phyloP scores from a whole-genome alignment of 2,329 filamentous ascomycete species.

The Aspergillus pseudoviridinutans region DNA sequence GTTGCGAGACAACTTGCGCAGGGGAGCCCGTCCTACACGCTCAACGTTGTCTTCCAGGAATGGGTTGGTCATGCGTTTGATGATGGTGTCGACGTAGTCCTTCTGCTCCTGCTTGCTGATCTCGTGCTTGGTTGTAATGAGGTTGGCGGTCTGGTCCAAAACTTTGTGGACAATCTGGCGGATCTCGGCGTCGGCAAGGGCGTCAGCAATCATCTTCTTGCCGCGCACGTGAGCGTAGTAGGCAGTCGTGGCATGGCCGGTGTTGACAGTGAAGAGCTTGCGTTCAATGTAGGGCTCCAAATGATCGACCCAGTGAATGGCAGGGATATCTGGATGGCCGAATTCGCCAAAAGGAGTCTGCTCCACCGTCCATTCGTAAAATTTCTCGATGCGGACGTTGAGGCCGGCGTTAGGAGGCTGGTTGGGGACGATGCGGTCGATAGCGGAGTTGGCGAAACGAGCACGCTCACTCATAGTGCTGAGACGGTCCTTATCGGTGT shows the following conservation, averaged over 20 bases:
- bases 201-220: slow-evolving; percentile 85
- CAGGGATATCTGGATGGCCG: slow-evolving; percentile 70
- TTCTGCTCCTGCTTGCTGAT: slow-evolving; percentile 73
- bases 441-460: slow-evolving; percentile 93
- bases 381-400: slow-evolving; percentile 94
- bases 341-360: slow-evolving; percentile 72
- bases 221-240: slow-evolving; percentile 89
- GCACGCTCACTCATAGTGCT: slow-evolving; percentile 68
- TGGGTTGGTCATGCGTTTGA: slow-evolving; percentile 88
- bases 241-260: slow-evolving; percentile 89
- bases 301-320: slow-evolving; percentile 89
- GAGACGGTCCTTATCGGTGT: slow-evolving; percentile 66
- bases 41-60: slow-evolving; percentile 88
- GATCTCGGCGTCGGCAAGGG: slow-evolving; percentile 76
- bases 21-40: slow-evolving; percentile 88
- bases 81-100: slow-evolving; percentile 86
- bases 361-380: slow-evolving; percentile 98
- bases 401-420: slow-evolving; percentile 77
- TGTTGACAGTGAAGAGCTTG: slow-evolving; percentile 99
- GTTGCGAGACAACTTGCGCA: slow-evolving; percentile 90
- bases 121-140: slow-evolving; percentile 83
- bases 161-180: slow-evolving; percentile 73
- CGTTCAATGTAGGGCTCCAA: slow-evolving; percentile 96
- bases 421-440: slow-evolving; percentile 94
- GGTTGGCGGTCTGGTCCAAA: slow-evolving; percentile 76